Base-by-base conservation (phyloP, 106 monocot genomes). In the Acanthochlamys bracteata region DNA sequence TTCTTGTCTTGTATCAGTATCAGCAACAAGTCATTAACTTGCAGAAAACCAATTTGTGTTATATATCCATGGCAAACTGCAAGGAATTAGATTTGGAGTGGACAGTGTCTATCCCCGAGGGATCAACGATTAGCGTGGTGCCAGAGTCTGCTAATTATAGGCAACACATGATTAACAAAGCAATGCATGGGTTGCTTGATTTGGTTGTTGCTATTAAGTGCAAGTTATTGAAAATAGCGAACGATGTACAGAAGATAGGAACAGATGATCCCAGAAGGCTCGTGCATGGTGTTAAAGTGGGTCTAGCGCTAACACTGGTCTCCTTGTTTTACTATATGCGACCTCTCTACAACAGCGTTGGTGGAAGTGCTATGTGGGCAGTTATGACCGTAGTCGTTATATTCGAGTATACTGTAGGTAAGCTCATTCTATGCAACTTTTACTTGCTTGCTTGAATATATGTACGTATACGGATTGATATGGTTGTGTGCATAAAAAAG, bases 401-500 rank as follows among this genome's bases (percentile, higher is more conserved):
- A 59, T 89, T 81, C 24, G 84, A 89, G 46, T 84, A 69, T 78
- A 73, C 84, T 7, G 78, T 89, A 11, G 88, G 88, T 81, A 81
- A 20, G 77, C 52, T 24, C 19, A 65, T 1, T 14, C 8, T 46
- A 46, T 46, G 45, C 45, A 46, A 10, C 8, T 14, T 46, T 46
- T 8, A 52, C 41, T 19, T 22, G 23, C 11, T 11, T n/a, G 11
- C 43, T 24, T 60, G 9, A 46, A 24, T 59, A 6, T 16, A 67
- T 7, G 21, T 2, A 24, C 9, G 24, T 4, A 2, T 24, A 24
- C 14, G 57, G 4, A 3, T 58, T 14, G 25, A 58, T 14, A 58
- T 58, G 21, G 24, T 58, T 14, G 14, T 20, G 10, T 39, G 1
- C 4, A 40, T 0, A 19, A 1, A 43, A 6, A 3, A 33, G 14